phyloP scores from a whole-genome alignment of 148 eudicot species.

The Cornus suecica region DNA sequence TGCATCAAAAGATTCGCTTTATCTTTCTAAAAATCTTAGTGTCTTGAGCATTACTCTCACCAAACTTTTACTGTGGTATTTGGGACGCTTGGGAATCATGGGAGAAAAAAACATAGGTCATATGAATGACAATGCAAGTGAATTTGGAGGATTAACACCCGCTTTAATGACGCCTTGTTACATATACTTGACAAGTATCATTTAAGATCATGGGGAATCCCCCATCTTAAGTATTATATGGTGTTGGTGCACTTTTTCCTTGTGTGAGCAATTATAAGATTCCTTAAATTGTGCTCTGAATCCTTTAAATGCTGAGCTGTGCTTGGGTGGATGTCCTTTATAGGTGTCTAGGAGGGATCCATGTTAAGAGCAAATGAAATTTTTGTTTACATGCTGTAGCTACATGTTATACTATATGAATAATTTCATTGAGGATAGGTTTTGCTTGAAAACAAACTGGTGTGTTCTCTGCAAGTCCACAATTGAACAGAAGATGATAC shows the following conservation, averaged over 20 bases:
- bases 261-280: too few relatives aligned
- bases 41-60: not conserved
- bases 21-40: too few relatives aligned
- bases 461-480: not conserved
- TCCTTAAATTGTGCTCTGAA: too few relatives aligned
- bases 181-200: too few relatives aligned
- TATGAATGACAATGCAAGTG: not conserved
- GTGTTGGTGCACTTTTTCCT: too few relatives aligned
- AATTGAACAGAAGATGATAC: not conserved
- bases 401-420: not conserved
- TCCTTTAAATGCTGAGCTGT: not conserved
- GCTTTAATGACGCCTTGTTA: too few relatives aligned
- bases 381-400: not conserved
- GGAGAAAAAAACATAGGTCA: too few relatives aligned
- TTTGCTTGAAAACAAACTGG: not conserved
- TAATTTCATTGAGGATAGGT: not conserved
- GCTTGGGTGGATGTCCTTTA: not conserved
- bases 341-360: not conserved
- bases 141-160: too few relatives aligned
- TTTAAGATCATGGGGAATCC: too few relatives aligned
- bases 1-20: too few relatives aligned
- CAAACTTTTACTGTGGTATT: too few relatives aligned
- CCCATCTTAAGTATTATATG: too few relatives aligned
- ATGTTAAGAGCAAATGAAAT: not conserved
- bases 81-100: not conserved